Base-by-base conservation (phyloP, 208 protist species). In the Balamuthia mandrillaris region DNA sequence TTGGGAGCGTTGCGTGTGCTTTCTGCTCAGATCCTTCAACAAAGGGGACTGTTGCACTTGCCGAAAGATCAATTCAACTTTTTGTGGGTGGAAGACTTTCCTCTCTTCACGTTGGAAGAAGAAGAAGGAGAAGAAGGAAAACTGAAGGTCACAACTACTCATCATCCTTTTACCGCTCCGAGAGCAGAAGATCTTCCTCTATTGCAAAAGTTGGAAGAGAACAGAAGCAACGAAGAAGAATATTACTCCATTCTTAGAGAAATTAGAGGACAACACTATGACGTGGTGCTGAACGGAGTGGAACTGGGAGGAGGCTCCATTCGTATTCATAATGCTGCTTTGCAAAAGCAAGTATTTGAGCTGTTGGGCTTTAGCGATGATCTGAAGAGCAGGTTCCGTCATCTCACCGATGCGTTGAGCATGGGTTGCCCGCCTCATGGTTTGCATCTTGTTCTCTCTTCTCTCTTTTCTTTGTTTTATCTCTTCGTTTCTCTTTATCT, bases 101-200 rank as follows among this genome's bases (percentile, higher is more conserved):
- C 93, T 14, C 49, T 95, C 14, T 92, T 95, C 60, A 84, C 90
- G 61, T 70, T 16, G 7, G 87, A 90, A 12, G 39, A 41, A n/a
- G 21, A 31, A 6, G 77, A 70, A 18, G 70, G 68, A 37, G 33
- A 58, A 31, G 74, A 89, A 21, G 51, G 49, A 33, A 52, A 60
- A 39, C n/a, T n/a, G n/a, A 31, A 39, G 33, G 10, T 94, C 3
- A 33, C 47, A 27, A 70, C 88, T 1, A 88, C 84, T 6, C 94
- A 96, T 84, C 94, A 96, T 86, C 94, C 94, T 21, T 96, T 96
- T 86, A 96, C 94, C 7, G 79, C 93, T 1, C 93, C 93, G 12
- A 78, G 92, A 31, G 65, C 84, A 24, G 92, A 95, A 18, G 92
- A 95, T 75, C 60, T 90, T 6, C 12, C 16, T 1, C 16, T 45